Evolutionary conservation across 2,329 filamentous ascomycete species (phyloP).

Genomic region (Phaeophleospora eucalypticola): DNA sequence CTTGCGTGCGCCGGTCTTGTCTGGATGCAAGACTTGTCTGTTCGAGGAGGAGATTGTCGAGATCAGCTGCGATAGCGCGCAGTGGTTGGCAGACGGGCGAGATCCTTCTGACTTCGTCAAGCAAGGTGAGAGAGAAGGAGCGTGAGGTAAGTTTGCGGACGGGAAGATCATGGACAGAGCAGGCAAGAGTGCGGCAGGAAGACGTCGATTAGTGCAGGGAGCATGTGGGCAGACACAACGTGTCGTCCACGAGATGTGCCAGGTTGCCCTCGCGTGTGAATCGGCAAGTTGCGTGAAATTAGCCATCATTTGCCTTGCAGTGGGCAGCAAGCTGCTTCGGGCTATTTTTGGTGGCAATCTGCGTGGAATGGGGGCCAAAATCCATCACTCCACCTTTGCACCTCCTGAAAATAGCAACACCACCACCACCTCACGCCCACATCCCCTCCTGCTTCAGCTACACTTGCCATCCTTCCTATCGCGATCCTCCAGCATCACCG

Average conservation of each 20-base stretch:
- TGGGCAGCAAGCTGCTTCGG: background rate
- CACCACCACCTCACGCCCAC: background rate
- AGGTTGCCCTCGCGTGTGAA: background rate
- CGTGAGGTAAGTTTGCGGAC: background rate
- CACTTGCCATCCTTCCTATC: background rate
- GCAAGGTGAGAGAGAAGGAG: background rate
- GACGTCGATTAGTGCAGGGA: too few relatives aligned
- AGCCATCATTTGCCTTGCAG: background rate
- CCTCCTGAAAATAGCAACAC: slow-evolving; percentile 1
- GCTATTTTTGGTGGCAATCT: background rate
- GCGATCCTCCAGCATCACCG: background rate
- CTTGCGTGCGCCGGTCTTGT: background rate
- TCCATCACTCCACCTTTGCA: background rate
- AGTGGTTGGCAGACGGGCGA: background rate
- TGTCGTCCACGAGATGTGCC: background rate
- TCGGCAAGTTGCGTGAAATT: background rate
- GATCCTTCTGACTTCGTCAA: background rate
- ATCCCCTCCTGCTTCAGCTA: background rate
- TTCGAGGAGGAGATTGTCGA: slow-evolving; percentile 1
- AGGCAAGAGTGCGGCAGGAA: background rate
- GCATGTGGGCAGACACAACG: too few relatives aligned
- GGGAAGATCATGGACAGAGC: background rate
- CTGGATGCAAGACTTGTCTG: background rate
- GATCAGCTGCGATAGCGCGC: background rate
- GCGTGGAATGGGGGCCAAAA: background rate